Evolutionary conservation across 305 asterid species (phyloP).

Genomic region (Galium porrigens): DNA sequence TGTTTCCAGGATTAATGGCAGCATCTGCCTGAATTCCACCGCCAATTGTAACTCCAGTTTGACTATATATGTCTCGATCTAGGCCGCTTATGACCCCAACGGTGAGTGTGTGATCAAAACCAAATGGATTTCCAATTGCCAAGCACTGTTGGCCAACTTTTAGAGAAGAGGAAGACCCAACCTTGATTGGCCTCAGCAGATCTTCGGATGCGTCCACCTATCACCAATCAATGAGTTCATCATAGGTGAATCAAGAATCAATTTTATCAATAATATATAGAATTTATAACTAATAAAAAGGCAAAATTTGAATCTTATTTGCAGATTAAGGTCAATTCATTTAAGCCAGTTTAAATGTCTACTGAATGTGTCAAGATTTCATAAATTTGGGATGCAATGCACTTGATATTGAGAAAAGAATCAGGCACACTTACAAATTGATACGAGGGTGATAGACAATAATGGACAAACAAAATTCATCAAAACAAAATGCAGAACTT

Average conservation of each 20-base stretch:
- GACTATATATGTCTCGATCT: conserved; percentile 85
- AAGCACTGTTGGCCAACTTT: conserved; percentile 90
- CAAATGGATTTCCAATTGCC: conserved; percentile 96
- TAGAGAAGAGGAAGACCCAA: conserved; percentile 65
- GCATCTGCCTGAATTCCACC: conserved; percentile 99
- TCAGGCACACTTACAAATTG: neutral
- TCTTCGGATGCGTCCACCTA: conserved; percentile 81
- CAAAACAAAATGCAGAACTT: neutral
- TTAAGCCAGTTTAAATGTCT: neutral
- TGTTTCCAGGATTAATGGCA: conserved; percentile 97
- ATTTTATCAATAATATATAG: neutral
- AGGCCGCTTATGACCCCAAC: conserved; percentile 93
- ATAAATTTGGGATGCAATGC: neutral
- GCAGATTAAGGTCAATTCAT: neutral
- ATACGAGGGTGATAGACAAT: no score
- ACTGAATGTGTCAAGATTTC: neutral
- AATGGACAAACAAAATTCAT: neutral
- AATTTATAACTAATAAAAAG: neutral
- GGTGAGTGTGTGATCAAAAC: conserved; percentile 95
- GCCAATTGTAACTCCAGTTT: conserved; percentile 87
- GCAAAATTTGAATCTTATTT: neutral
- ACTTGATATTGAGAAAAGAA: neutral
- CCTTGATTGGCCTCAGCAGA: conserved; percentile 58
- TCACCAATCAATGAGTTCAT: conserved; percentile 7
- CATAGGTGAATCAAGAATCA: neutral